Evolutionary conservation across 805 yeast species (phyloP).

Genomic region (Wickerhamomyces queroliae): DNA sequence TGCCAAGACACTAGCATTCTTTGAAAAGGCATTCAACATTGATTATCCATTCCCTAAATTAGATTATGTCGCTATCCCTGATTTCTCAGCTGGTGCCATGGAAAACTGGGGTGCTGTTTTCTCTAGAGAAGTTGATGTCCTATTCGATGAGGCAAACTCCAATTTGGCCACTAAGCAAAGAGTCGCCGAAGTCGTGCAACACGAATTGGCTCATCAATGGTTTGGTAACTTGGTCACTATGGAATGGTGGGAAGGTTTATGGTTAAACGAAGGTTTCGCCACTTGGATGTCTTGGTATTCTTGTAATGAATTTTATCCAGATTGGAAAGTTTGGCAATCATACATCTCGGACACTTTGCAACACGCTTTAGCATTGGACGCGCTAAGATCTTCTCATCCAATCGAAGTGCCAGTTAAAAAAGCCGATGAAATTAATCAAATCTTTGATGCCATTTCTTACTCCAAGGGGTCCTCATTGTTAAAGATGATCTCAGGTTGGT

Average conservation of each 20-base stretch:
- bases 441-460: constrained; percentile 80
- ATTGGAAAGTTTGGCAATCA: constrained; percentile 83
- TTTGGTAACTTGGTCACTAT: constrained; percentile 85
- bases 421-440: constrained; percentile 78
- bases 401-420: constrained; percentile 76
- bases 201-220: constrained; percentile 91
- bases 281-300: constrained; percentile 91
- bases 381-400: constrained; percentile 80
- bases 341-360: constrained; percentile 76
- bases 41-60: constrained; percentile 76
- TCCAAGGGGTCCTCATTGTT: constrained; percentile 75
- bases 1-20: constrained; percentile 68
- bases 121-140: constrained; percentile 69
- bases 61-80: constrained; percentile 80
- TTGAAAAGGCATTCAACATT: constrained; percentile 67
- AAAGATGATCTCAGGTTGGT: constrained; percentile 75
- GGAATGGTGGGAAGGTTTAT: constrained; percentile 91
- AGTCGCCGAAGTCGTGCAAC: constrained; percentile 83
- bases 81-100: constrained; percentile 86
- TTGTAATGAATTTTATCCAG: constrained; percentile 69
- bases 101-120: constrained; percentile 82
- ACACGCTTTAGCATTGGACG: constrained; percentile 68
- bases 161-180: constrained; percentile 59
- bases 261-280: constrained; percentile 88
- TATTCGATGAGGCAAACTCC: constrained; percentile 67